These are phyloP conservation scores for Metschnikowia peoriensis DNA, from an alignment of 805 yeast genomes.

Conservation along the genomic window DNA sequence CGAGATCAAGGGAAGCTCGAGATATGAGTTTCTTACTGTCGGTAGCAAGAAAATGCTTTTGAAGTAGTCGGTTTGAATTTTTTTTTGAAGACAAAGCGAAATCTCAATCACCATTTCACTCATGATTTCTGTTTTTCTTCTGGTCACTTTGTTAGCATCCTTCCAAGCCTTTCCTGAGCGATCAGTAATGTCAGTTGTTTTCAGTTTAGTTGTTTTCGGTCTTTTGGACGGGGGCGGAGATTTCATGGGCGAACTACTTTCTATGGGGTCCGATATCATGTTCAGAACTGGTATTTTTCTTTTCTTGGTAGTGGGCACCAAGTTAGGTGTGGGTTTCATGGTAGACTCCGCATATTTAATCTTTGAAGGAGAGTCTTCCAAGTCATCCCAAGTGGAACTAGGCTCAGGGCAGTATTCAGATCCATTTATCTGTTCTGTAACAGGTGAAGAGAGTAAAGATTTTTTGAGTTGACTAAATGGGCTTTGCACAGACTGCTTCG, in stretches of 20 bases:
- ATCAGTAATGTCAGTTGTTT: constrained; percentile 1
- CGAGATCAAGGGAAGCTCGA: constrained; percentile 43
- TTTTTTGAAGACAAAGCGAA: constrained; percentile 26
- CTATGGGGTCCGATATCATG: constrained; percentile 9
- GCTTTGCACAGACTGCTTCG: neutral
- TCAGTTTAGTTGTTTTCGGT: constrained; percentile 1
- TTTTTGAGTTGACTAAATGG: neutral
- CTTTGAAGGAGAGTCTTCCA: neutral
- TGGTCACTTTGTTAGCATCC: constrained; percentile 33
- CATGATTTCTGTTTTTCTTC: constrained; percentile 51
- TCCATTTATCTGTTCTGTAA: constrained; percentile 3
- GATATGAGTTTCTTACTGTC: constrained; percentile 21
- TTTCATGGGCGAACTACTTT: constrained; percentile 7
- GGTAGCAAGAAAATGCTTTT: constrained; percentile 20
- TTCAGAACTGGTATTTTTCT: neutral
- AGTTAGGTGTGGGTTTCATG: neutral
- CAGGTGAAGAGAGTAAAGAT: constrained; percentile 12
- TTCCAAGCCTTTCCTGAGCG: constrained; percentile 27
- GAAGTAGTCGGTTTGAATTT: constrained; percentile 26
- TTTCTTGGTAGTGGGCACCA: neutral
- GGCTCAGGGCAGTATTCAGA: neutral
- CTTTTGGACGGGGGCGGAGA: constrained; percentile 8
- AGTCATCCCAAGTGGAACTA: neutral
- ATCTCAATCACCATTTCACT: constrained; percentile 48
- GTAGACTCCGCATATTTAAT: neutral